phyloP scores from a whole-genome alignment of 495 filamentous ascomycete species.

The Peziza echinospora region DNA sequence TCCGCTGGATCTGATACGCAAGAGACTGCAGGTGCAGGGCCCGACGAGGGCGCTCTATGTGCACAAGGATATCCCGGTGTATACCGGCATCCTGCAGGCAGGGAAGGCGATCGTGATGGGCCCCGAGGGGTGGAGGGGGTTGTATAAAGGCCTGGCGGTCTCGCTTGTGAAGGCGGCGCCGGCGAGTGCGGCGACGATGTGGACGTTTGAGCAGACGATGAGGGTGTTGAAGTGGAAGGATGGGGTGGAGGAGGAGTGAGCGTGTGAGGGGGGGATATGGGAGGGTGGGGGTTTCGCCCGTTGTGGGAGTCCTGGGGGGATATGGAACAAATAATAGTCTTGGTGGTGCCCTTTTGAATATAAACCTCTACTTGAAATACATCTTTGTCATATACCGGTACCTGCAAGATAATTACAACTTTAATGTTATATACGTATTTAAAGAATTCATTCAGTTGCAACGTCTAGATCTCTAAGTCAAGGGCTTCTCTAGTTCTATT shows the following conservation, averaged over 20 bases:
- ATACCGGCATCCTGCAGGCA: conserved; percentile 41
- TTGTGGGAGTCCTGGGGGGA: too few species aligned
- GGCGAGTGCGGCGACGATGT: conserved; percentile 90
- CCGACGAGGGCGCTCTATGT: conserved; percentile 59
- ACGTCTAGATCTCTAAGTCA: too few species aligned
- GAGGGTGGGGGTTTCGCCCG: too few species aligned
- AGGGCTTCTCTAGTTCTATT: too few species aligned
- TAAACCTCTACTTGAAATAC: too few species aligned
- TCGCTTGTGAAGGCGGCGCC: conserved; percentile 87
- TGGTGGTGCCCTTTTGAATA: too few species aligned
- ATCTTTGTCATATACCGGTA: too few species aligned
- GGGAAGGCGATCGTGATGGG: conserved; percentile 40
- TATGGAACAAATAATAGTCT: too few species aligned
- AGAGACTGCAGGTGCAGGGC: conserved; percentile 87
- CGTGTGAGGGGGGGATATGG: too few species aligned
- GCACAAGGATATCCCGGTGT: conserved; percentile 67
- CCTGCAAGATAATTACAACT: too few species aligned
- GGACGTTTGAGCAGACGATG: conserved; percentile 76
- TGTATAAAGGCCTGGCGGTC: conserved; percentile 76
- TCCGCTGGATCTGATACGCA: conserved; percentile 81
- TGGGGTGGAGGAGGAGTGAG: neutral
- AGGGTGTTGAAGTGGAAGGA: conserved; percentile 32
- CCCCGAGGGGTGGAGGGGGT: conserved; percentile 57
- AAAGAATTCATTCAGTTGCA: too few species aligned
- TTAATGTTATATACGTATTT: too few species aligned